phyloP scores from a whole-genome alignment of 352 stramenopile species.

The Pythium scleroteichum region DNA sequence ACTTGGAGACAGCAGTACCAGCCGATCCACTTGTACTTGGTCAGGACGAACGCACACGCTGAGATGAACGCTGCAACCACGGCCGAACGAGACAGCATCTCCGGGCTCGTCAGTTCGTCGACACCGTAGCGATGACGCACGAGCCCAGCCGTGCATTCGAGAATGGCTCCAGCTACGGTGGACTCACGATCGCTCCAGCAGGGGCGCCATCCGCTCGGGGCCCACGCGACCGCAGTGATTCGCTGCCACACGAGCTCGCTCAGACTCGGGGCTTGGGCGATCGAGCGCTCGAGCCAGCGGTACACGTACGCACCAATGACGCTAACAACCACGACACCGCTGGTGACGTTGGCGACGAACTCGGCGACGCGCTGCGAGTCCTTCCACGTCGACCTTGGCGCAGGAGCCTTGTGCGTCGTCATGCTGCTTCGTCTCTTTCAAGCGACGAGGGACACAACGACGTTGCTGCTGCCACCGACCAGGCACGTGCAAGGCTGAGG shows the following conservation, averaged over 20 bases:
- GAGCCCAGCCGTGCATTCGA: conserved; percentile 38
- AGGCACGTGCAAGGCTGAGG: too few species aligned
- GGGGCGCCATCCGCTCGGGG: conserved; percentile 12
- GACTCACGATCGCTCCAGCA: conserved; percentile 17
- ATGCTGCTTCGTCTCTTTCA: not conserved
- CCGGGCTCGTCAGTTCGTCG: conserved; percentile 40
- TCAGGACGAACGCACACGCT: conserved; percentile 29
- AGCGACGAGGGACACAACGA: not conserved
- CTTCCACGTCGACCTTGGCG: conserved; percentile 40
- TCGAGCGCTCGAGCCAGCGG: conserved; percentile 28
- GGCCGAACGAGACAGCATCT: conserved; percentile 36
- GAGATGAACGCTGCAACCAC: conserved; percentile 28
- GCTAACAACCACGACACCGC: conserved; percentile 48
- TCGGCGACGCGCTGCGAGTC: conserved; percentile 58
- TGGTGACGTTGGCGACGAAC: conserved; percentile 64
- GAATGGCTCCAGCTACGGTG: conserved; percentile 30
- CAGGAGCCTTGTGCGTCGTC: not conserved
- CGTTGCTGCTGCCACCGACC: not conserved
- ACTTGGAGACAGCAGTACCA: conserved; percentile 61
- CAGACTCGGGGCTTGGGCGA: conserved; percentile 36
- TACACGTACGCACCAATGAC: conserved; percentile 41
- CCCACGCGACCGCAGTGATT: conserved; percentile 13
- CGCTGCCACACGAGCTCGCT: conserved; percentile 27
- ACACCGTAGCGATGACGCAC: conserved; percentile 28
- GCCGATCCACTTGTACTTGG: conserved; percentile 65